These are phyloP conservation scores for Heracleum sosnowskyi DNA, from an alignment of 129 eudicot genomes.

Conservation along the genomic window DNA sequence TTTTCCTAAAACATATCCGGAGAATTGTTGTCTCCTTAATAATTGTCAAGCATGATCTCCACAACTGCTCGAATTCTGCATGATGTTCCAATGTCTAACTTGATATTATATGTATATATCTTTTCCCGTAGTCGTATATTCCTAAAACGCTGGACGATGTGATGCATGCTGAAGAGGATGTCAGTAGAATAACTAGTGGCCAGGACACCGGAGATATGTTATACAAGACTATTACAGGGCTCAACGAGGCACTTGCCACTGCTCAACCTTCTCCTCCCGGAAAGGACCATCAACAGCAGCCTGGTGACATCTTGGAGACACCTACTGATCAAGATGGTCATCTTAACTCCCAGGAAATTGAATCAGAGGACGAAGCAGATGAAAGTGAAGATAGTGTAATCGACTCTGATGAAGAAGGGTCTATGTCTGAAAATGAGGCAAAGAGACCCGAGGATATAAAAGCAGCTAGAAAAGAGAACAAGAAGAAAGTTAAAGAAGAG, in stretches of 20 bases:
- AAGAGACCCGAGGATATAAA: slow-evolving; percentile 46
- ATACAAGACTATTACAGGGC: slow-evolving; percentile 80
- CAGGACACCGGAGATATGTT: slow-evolving; percentile 81
- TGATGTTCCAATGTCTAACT: not conserved
- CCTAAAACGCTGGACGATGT: slow-evolving; percentile 86
- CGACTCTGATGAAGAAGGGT: slow-evolving; percentile 34
- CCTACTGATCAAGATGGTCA: slow-evolving; percentile 11
- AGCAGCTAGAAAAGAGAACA: slow-evolving; percentile 86
- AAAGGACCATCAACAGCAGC: slow-evolving; percentile 21
- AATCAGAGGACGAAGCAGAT: slow-evolving; percentile 35
- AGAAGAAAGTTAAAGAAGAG: slow-evolving; percentile 96
- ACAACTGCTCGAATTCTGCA: not conserved
- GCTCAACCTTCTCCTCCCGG: slow-evolving; percentile 20
- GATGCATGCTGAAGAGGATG: slow-evolving; percentile 78
- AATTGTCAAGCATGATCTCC: not conserved
- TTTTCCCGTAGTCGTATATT: slow-evolving; percentile 53
- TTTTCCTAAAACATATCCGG: not conserved
- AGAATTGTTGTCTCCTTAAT: not conserved
- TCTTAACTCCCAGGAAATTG: slow-evolving; percentile 17
- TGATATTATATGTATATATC: not conserved
- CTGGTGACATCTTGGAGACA: slow-evolving; percentile 19
- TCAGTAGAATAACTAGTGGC: slow-evolving; percentile 63
- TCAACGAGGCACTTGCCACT: slow-evolving; percentile 50
- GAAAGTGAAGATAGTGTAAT: slow-evolving; percentile 35
- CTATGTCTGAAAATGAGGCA: slow-evolving; percentile 30